phyloP scores from a whole-genome alignment of 768 basidiomycete genomes.

The Kockovaella imperatae region DNA sequence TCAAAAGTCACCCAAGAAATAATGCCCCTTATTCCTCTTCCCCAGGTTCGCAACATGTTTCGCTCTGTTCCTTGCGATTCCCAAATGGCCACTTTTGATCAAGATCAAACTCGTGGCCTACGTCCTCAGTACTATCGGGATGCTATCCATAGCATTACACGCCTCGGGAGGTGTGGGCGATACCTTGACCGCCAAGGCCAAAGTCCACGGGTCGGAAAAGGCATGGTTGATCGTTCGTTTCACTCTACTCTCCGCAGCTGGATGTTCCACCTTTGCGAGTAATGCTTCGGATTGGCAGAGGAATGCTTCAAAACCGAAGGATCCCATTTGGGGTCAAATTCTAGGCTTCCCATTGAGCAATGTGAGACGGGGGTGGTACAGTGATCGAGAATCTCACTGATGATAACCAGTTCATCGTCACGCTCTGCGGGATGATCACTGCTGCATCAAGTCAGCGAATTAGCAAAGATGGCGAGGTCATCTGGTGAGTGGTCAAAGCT shows the following conservation, averaged over 20 bases:
- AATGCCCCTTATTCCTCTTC: neutral
- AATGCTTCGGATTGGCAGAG: constrained; percentile 38
- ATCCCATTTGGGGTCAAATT: constrained; percentile 33
- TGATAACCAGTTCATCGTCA: constrained; percentile 17
- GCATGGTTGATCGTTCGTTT: constrained; percentile 29
- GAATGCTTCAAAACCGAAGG: constrained; percentile 16
- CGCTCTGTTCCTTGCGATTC: constrained; percentile 11
- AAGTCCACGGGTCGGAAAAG: constrained; percentile 12
- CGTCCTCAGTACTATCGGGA: constrained; percentile 15
- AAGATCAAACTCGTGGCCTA: constrained; percentile 22
- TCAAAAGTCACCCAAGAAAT: neutral
- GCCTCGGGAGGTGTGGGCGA: constrained; percentile 15
- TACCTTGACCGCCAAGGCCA: constrained; percentile 10
- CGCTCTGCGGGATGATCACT: constrained; percentile 26
- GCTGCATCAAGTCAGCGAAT: constrained; percentile 21
- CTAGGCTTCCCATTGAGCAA: constrained; percentile 36
- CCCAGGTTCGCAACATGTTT: constrained; percentile 4
- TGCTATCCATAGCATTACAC: constrained; percentile 21
- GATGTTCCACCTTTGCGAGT: constrained; percentile 31
- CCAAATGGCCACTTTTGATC: constrained; percentile 26
- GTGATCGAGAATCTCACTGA: neutral
- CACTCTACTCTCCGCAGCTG: constrained; percentile 23
- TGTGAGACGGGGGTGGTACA: constrained; percentile 2
- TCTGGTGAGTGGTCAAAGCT: too few species aligned
- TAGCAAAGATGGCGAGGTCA: constrained; percentile 19